Conservation (phyloP, 2,329 filamentous ascomycete genomes). For the Parastagonospora avenae region DNA sequence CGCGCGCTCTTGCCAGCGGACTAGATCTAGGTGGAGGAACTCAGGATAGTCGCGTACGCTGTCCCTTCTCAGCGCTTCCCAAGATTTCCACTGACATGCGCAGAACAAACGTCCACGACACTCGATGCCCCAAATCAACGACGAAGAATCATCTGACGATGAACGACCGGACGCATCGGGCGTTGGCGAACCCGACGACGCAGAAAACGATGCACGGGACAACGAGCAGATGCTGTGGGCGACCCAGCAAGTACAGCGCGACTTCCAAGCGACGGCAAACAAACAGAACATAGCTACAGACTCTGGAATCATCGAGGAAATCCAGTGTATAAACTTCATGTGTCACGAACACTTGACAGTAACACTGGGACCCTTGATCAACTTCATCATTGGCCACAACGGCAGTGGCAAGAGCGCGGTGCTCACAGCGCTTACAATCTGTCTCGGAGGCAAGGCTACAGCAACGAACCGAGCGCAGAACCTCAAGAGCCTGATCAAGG, state of each 20-base stretch:
- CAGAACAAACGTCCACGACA: conserved; percentile 40
- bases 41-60: conserved; percentile 26
- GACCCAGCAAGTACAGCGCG: conserved; percentile 37
- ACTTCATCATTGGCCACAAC: conserved; percentile 97
- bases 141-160: conserved; percentile 17
- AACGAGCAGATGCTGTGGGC: conserved; percentile 31
- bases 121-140: conserved; percentile 27
- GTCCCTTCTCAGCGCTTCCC: background rate
- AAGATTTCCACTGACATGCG: conserved; percentile 13
- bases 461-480: conserved; percentile 90
- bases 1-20: conserved; percentile 29
- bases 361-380: conserved; percentile 89
- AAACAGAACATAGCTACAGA: conserved; percentile 72
- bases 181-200: conserved; percentile 12
- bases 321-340: conserved; percentile 94
- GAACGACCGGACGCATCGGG: conserved; percentile 13
- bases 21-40: conserved; percentile 13
- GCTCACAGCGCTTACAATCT: conserved; percentile 88
- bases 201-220: conserved; percentile 21
- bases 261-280: conserved; percentile 24
- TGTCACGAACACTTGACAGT: conserved; percentile 84
- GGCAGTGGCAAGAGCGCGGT: conserved; percentile 98
- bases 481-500: conserved; percentile 88
- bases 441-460: conserved; percentile 91
- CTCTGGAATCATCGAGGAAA: conserved; percentile 84